Evolutionary conservation across 2,329 filamentous ascomycete species (phyloP).

Genomic region (Keithomyces neogunnii): DNA sequence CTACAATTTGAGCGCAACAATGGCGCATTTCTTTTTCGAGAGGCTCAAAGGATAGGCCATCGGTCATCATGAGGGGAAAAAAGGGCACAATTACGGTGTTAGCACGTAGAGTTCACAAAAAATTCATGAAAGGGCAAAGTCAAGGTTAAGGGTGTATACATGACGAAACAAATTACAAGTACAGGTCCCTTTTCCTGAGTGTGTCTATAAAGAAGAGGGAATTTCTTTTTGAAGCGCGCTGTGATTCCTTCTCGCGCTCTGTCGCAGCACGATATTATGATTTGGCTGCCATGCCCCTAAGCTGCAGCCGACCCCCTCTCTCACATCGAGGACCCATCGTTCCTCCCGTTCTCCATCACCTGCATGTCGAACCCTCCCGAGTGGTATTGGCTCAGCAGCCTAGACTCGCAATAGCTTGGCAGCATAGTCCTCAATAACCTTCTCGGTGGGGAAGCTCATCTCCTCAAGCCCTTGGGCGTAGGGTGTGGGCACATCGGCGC

Average conservation of each 20-base stretch:
- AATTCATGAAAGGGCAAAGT: slow-evolving; percentile 19
- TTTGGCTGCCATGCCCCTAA: slow-evolving; percentile 7
- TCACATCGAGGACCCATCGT: no score
- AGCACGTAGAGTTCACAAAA: background rate
- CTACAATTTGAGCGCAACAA: no score
- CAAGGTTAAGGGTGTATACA: slow-evolving; percentile 25
- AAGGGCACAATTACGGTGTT: background rate
- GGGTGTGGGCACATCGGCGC: slow-evolving; percentile 93
- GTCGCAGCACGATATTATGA: slow-evolving; percentile 3
- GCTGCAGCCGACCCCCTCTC: slow-evolving; percentile 2
- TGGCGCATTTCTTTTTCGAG: slow-evolving; percentile 2
- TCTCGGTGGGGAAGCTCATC: slow-evolving; percentile 88
- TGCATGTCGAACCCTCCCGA: no score
- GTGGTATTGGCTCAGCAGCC: slow-evolving; percentile 9
- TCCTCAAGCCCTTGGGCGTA: slow-evolving; percentile 91
- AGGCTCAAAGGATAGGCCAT: no score
- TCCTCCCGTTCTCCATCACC: slow-evolving; percentile 3
- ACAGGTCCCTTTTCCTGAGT: slow-evolving; percentile 26
- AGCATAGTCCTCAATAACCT: slow-evolving; percentile 78
- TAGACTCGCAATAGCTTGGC: slow-evolving; percentile 82
- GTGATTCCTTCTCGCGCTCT: slow-evolving; percentile 11
- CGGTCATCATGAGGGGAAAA: no score
- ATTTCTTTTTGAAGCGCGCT: slow-evolving; percentile 9
- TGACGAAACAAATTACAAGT: slow-evolving; percentile 32
- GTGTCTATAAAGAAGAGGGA: slow-evolving; percentile 26